phyloP scores from a whole-genome alignment of 2,329 filamentous ascomycete genomes.

The Hypoxylon sp. region DNA sequence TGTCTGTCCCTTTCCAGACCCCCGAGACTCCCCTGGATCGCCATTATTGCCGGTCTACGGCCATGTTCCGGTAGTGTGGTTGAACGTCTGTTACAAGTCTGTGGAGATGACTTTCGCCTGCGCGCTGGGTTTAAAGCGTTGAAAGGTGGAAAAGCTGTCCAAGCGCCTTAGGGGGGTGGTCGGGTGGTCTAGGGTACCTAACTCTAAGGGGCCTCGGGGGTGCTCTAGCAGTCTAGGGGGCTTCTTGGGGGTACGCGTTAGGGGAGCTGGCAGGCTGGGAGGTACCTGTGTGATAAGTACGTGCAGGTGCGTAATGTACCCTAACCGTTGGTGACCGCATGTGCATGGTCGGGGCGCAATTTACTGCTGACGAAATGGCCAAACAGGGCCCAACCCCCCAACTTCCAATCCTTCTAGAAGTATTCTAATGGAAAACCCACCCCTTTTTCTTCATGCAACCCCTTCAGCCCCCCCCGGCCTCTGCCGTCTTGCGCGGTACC shows the following conservation, averaged over 20 bases:
- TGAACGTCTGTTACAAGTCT: conserved; percentile 27
- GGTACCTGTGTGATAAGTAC: no score
- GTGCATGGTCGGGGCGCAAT: no score
- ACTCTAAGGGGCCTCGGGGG: background rate
- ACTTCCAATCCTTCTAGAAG: conserved; percentile 40
- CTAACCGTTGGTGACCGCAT: no score
- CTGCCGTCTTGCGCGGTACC: background rate
- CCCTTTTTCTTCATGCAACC: conserved; percentile 24
- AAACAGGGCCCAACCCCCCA: no score
- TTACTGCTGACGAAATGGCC: no score
- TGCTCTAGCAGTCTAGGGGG: background rate
- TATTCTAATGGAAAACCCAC: conserved; percentile 25
- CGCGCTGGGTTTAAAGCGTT: background rate
- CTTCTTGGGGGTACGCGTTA: no score
- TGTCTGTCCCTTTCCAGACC: no score
- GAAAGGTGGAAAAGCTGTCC: background rate
- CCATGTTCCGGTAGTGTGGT: conserved; percentile 10
- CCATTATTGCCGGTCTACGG: conserved; percentile 3
- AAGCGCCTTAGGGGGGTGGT: background rate
- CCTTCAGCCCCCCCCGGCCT: conserved; percentile 17
- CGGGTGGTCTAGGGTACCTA: background rate
- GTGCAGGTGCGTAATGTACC: no score
- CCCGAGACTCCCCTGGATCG: conserved; percentile 4
- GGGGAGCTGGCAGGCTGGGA: no score
- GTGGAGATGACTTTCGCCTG: conserved; percentile 13